A percentile compares a stretch with the other conserved stretches of the same genome.
Conservation (phyloP, 306 rosid genomes). For the Glycyrrhiza uralensis region DNA sequence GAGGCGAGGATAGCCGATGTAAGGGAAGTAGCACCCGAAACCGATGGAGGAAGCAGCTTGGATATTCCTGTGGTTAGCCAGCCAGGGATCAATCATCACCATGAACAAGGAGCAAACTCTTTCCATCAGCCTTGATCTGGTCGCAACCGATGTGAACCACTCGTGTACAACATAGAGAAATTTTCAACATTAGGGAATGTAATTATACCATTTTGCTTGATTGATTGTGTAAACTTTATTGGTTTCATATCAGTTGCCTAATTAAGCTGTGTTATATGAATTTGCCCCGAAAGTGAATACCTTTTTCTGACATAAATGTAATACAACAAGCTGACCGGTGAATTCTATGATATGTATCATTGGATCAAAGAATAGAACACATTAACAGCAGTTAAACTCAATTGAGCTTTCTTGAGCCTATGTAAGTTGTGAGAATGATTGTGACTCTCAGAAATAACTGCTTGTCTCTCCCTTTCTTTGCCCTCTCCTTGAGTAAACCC, state of each 20-base stretch:
- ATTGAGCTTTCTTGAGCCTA: background rate
- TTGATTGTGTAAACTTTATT: constrained; percentile 39
- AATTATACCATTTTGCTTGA: constrained; percentile 41
- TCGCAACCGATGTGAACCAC: constrained; percentile 28
- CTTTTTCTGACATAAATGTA: constrained; percentile 17
- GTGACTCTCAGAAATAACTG: background rate
- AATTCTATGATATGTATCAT: constrained; percentile 20
- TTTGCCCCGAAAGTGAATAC: constrained; percentile 21
- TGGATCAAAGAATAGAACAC: background rate
- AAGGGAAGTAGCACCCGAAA: constrained; percentile 74
- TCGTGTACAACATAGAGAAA: constrained; percentile 14
- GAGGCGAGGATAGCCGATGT: constrained; percentile 91
- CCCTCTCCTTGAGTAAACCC: background rate
- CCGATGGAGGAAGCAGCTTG: constrained; percentile 78
- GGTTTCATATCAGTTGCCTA: constrained; percentile 28
- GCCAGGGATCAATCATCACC: constrained; percentile 56
- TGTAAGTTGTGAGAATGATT: too few relatives aligned
- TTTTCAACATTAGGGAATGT: constrained; percentile 31
- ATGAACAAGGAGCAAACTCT: constrained; percentile 64
- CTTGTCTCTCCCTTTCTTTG: background rate
- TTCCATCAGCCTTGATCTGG: constrained; percentile 68
- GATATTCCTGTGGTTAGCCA: constrained; percentile 91
- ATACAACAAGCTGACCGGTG: constrained; percentile 26
- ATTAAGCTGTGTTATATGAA: constrained; percentile 25
- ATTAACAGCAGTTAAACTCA: constrained; percentile 4